Evolutionary conservation across 2,329 filamentous ascomycete genomes (phyloP).

Genomic region (Botrytis porri): DNA sequence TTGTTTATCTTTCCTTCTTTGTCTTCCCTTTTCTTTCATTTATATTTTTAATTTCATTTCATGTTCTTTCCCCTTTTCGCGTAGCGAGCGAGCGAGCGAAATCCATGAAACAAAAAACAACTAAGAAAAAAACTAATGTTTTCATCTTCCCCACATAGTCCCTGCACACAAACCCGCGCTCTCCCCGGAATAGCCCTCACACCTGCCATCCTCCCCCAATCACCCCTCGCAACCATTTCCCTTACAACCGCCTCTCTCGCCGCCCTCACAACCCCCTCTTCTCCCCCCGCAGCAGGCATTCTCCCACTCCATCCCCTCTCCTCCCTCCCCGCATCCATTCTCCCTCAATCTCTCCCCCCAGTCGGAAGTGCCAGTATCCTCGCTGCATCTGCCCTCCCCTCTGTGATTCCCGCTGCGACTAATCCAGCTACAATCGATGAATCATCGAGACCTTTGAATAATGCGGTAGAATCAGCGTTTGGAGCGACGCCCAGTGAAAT

Average conservation of each 20-base stretch:
- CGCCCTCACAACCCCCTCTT: not conserved
- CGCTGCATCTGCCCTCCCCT: not conserved
- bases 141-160: not conserved
- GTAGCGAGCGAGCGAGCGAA: not conserved
- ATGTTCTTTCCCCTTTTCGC: too few species aligned
- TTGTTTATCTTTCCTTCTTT: not conserved
- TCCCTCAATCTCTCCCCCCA: not conserved
- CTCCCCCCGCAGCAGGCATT: not conserved
- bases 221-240: not conserved
- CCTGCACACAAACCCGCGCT: not conserved
- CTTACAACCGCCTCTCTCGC: not conserved
- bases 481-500: not conserved
- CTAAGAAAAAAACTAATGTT: not conserved
- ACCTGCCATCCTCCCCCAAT: not conserved
- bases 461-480: not conserved
- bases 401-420: not conserved
- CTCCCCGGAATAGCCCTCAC: not conserved
- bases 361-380: not conserved
- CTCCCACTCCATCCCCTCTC: not conserved
- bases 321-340: not conserved
- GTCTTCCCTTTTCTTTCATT: not conserved
- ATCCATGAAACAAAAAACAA: not conserved
- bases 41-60: not conserved
- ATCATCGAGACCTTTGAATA: not conserved
- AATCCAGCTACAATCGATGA: not conserved